Base-by-base conservation (phyloP, 352 stramenopile genomes). In the Globisporangium splendens region DNA sequence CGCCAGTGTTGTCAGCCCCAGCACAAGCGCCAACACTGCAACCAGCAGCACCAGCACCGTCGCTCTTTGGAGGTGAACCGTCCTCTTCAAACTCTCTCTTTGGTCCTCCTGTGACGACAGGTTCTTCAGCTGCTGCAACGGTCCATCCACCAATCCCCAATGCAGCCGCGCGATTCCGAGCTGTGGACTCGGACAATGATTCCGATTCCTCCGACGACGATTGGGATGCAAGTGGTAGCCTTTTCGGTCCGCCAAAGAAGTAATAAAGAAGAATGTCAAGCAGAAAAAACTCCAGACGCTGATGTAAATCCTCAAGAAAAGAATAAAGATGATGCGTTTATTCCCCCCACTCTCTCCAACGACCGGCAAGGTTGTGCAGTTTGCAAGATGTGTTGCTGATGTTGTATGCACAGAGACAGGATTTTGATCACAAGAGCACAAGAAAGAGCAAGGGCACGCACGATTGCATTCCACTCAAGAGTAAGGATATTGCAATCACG, bases 181-280 rank as follows among this genome's bases (percentile, higher is more conserved):
- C 69, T 17, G 74, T 66, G 1, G 60, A 80, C 33, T 72, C 69
- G 0, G 72, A 79, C 28, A 71, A 70, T 22, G 71, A 86, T 43
- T 77, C 72, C 12, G 65, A 72, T 33, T 74, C 70, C 8, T 74
- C 64, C 11, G 71, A 79, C 10, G 75, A 70, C 1, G 80, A 91
- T 54, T 89, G 79, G 79, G 72, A 84, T 50, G 72, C 70, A 22
- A 79, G 75, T 24, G 81, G 80, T 22, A 75, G 81, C 1, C 67
- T 93, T 4, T 93, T 93, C 75, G 81, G 79, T 14, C 58, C 58
- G 15, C 50, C 51, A n/a, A 64, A 64, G 58, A 58, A 52, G 42
- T 54, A 50, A 50, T 18, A 56, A 28, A 15, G 20, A 56, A 20
- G 50, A 24, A 59, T 21, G n/a, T n/a, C n/a, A n/a, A n/a, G n/a